A percentile compares a stretch with the other conserved stretches of the same genome.
Evolutionary conservation across 1,284 basidiomycete species (phyloP).

Genomic region (Melampsora larici-populina): DNA sequence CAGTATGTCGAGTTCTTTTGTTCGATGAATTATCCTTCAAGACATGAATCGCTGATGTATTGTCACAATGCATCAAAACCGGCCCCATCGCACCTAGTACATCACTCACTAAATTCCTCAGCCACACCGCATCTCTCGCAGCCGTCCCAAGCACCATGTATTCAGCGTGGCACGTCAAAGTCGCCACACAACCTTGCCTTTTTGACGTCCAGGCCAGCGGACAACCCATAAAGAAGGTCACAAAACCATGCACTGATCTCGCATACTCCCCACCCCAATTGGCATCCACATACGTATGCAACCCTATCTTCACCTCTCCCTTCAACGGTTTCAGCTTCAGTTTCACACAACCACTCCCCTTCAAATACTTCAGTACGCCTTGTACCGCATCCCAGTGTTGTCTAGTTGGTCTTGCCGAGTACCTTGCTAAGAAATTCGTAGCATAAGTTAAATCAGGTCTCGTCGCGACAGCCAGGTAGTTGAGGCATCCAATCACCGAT

Average conservation of each 20-base stretch:
- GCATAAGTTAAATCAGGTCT: neutral
- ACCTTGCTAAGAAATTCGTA: neutral
- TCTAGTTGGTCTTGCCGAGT: neutral
- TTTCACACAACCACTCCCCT: neutral
- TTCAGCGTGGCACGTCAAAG: too few species aligned
- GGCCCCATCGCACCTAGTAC: neutral
- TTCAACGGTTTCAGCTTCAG: neutral
- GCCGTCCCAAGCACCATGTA: neutral
- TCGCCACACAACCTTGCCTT: too few species aligned
- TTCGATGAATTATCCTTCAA: constrained; percentile 27
- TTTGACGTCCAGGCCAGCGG: too few species aligned
- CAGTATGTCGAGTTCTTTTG: constrained; percentile 2
- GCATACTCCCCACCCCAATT: too few species aligned
- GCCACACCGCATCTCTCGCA: too few species aligned
- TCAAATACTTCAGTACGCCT: neutral
- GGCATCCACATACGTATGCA: too few species aligned
- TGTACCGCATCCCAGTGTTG: constrained; percentile 2
- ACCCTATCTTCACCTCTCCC: too few species aligned
- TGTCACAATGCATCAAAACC: neutral
- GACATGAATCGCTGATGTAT: too few species aligned
- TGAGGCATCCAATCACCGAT: constrained; percentile 15
- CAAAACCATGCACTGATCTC: too few species aligned
- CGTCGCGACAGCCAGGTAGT: constrained; percentile 13
- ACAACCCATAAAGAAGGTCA: too few species aligned
- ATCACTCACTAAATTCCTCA: constrained; percentile 12